These are phyloP conservation scores for Teunomyces lycoperdinae DNA, from an alignment of 805 yeast species.

Conservation along the genomic window DNA sequence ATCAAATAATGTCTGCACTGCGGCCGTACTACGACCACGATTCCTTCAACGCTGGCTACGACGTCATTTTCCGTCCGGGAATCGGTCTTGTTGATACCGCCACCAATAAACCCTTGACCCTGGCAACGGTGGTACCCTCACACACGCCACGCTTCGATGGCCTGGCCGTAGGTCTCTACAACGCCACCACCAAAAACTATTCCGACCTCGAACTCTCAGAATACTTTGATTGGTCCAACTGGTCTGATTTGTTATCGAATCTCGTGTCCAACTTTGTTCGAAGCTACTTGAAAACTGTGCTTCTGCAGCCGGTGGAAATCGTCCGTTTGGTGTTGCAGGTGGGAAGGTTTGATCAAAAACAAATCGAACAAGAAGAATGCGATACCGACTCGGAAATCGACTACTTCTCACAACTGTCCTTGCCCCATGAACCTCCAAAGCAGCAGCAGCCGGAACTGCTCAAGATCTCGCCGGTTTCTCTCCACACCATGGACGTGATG, in stretches of 20 bases:
- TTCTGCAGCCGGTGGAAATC: slow-evolving; percentile 88
- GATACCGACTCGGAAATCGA: slow-evolving; percentile 32
- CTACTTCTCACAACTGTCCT: slow-evolving; percentile 29
- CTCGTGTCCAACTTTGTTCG: slow-evolving; percentile 60
- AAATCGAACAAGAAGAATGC: slow-evolving; percentile 9
- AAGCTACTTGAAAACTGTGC: slow-evolving; percentile 64
- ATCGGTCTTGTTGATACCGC: slow-evolving; percentile 54
- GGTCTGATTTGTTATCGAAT: slow-evolving; percentile 55
- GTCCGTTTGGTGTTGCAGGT: slow-evolving; percentile 76
- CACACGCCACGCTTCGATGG: slow-evolving; percentile 11
- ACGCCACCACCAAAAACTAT: slow-evolving; percentile 37
- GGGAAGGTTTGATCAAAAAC: slow-evolving; percentile 51
- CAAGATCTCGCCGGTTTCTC: slow-evolving; percentile 54
- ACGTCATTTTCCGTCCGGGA: slow-evolving; percentile 59
- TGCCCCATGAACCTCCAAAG: not conserved
- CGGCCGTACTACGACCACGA: slow-evolving; percentile 75
- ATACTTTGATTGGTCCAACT: slow-evolving; percentile 56
- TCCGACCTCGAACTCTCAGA: slow-evolving; percentile 65
- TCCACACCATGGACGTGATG: slow-evolving; percentile 64
- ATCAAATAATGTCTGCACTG: slow-evolving; percentile 15
- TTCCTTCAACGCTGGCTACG: slow-evolving; percentile 61
- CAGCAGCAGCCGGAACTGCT: not conserved
- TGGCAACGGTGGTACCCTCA: not conserved
- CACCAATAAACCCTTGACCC: slow-evolving; percentile 36
- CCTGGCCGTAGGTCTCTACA: slow-evolving; percentile 15